Evolutionary conservation across 192 early-diverging fungal genomes (phyloP), one percentile per base, ranked within the genome.

Genomic region (Pilobolus umbonatus): DNA sequence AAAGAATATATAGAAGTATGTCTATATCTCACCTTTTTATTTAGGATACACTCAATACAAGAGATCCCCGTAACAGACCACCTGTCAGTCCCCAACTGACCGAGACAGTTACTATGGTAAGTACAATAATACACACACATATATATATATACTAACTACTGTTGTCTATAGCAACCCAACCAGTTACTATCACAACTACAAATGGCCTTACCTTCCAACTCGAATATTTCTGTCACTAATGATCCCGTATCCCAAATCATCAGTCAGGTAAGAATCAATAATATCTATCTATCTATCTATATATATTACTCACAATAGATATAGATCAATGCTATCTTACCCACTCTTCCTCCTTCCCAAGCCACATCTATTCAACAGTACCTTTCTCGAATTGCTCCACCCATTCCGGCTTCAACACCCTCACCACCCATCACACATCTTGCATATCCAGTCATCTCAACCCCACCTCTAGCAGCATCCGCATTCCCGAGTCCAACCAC

Each of bases 311-410:
- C 7, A 38, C 12, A 30, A 24, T 35, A 42, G 14, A 14, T 24
- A 39, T 42, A 69, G 67, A 57, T 69, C 12, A 60, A 69, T 57
- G 59, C 67, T 28, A 36, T 69, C 15, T 55, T 69, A 50, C 67
- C 67, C 39, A 63, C 60, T 17, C 38, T 69, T 21, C 54, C 67
- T 38, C n/a, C 67, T 32, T 25, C 39, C 9, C 61, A 69, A 39
- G 67, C 56, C 9, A 38, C 55, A 0, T 45, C 59, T 32, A 69
- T 69, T 17, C 61, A 69, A 35, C 67, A 63, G 15, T 63, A 69
- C n/a, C 38, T 69, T n/a, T 31, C 67, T 1, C 50, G 58, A 31
- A 57, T 69, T 32, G 29, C 62, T 19, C 29, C 54, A 19, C 17
- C 60, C 19, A 4, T 45, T 12, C 10, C 42, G 21, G 34, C 55